Evolutionary conservation across 331 rosid genomes (phyloP).

Genomic region (Arachis monticola): DNA sequence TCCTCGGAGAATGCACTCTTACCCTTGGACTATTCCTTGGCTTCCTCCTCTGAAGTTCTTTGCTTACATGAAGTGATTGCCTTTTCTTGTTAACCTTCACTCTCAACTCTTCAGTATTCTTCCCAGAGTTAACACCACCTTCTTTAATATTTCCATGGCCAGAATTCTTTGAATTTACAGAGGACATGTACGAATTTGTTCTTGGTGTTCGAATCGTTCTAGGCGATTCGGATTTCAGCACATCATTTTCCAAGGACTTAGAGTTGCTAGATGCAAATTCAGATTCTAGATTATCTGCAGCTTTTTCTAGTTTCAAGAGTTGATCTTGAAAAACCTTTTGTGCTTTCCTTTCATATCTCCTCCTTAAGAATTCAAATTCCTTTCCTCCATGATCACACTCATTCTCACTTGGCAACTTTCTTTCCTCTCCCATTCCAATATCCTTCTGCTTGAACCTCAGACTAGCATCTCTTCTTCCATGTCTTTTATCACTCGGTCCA

Average conservation of each 20-base stretch:
- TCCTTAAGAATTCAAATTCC: conserved; percentile 54
- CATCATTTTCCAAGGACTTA: conserved; percentile 38
- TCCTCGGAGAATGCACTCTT: conserved; percentile 71
- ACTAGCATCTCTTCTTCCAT: conserved; percentile 48
- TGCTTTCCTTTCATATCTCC: conserved; percentile 44
- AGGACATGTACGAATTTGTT: conserved; percentile 38
- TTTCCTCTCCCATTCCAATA: conserved; percentile 35
- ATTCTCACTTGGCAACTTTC: conserved; percentile 37
- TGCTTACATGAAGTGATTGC: conserved; percentile 59
- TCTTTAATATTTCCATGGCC: conserved; percentile 49
- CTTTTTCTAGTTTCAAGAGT: conserved; percentile 47
- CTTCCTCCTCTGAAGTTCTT: conserved; percentile 65
- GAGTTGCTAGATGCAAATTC: conserved; percentile 45
- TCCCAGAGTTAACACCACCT: conserved; percentile 27
- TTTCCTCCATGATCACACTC: conserved; percentile 23
- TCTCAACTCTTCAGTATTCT: conserved; percentile 52
- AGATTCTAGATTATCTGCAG: conserved; percentile 31
- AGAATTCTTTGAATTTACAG: conserved; percentile 41
- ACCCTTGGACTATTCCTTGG: conserved; percentile 55
- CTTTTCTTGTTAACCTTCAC: conserved; percentile 55
- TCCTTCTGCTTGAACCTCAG: conserved; percentile 46
- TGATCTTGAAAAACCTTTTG: conserved; percentile 44
- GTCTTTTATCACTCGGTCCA: conserved; percentile 41
- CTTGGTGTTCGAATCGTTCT: conserved; percentile 53
- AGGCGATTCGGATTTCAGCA: conserved; percentile 42